A percentile compares a stretch with the other conserved stretches of the same genome.
phyloP scores from a whole-genome alignment of 2,329 filamentous ascomycete genomes.

The Stagonosporopsis cucurbitacearum region DNA sequence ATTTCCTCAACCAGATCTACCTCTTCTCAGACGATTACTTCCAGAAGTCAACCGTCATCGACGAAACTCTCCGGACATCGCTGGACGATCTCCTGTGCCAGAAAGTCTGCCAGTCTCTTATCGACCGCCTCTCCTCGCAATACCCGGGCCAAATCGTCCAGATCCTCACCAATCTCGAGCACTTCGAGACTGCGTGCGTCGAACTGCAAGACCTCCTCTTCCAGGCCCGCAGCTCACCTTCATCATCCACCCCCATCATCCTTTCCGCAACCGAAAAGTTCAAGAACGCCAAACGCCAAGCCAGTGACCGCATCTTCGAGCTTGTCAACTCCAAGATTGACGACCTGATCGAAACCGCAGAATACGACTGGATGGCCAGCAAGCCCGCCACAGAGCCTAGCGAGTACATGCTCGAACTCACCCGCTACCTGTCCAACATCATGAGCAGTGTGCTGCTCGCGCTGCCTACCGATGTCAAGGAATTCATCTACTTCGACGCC shows the following conservation, averaged over 20 bases:
- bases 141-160: slow-evolving; percentile 98
- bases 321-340: slow-evolving; percentile 99
- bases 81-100: slow-evolving; percentile 93
- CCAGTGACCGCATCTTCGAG: slow-evolving; percentile 97
- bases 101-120: slow-evolving; percentile 88
- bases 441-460: slow-evolving; percentile 95
- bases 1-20: slow-evolving; percentile 98
- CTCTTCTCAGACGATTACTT: slow-evolving; percentile 98
- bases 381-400: slow-evolving; percentile 74
- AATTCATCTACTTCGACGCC: slow-evolving; percentile 97
- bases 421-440: slow-evolving; percentile 90
- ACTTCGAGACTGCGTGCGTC: slow-evolving; percentile 91
- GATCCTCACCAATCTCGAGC: slow-evolving; percentile 95
- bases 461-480: slow-evolving; percentile 93
- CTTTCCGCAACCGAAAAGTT: slow-evolving; percentile 87
- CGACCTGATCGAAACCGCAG: slow-evolving; percentile 93
- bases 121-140: slow-evolving; percentile 87
- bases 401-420: slow-evolving; percentile 95
- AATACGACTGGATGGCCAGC: slow-evolving; percentile 85
- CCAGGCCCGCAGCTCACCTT: slow-evolving; percentile 80
- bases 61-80: slow-evolving; percentile 85
- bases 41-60: slow-evolving; percentile 85
- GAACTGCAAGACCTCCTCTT: slow-evolving; percentile 88
- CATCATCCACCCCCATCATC: slow-evolving; percentile 78
- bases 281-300: slow-evolving; percentile 87